phyloP scores from a whole-genome alignment of 441 rosid genomes.

The Erysimum cheiri region DNA sequence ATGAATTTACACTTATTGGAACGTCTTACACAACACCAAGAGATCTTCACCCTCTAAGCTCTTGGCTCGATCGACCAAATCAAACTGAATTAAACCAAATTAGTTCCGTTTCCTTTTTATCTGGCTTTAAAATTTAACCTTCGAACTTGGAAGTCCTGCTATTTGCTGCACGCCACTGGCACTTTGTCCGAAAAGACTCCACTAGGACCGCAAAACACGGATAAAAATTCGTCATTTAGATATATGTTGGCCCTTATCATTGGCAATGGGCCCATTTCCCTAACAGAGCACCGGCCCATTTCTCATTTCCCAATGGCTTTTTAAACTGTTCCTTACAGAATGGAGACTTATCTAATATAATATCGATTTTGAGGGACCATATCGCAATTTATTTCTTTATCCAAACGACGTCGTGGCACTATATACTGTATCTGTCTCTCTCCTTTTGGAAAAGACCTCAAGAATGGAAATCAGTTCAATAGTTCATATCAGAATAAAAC shows the following conservation, averaged over 20 bases:
- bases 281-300: slow-evolving; percentile 18
- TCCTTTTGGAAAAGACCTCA: slow-evolving; percentile 1
- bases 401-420: slow-evolving; percentile 2
- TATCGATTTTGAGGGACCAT: slow-evolving; percentile 2
- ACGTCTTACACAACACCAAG: background rate
- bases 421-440: too few species aligned
- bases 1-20: background rate
- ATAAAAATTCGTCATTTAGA: background rate
- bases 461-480: slow-evolving; percentile 23
- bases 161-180: slow-evolving; percentile 3
- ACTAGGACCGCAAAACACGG: background rate
- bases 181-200: slow-evolving; percentile 9
- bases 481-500: slow-evolving; percentile 26
- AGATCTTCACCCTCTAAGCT: background rate
- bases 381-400: background rate
- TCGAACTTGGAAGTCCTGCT: background rate
- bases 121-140: background rate
- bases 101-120: background rate
- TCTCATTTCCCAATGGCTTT: background rate
- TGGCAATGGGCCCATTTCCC: background rate
- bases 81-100: background rate
- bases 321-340: background rate
- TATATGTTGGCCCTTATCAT: background rate
- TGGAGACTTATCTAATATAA: background rate
- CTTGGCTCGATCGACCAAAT: background rate